These are phyloP conservation scores for Ormosia emarginata DNA, from an alignment of 306 rosid species.

Conservation along the genomic window DNA sequence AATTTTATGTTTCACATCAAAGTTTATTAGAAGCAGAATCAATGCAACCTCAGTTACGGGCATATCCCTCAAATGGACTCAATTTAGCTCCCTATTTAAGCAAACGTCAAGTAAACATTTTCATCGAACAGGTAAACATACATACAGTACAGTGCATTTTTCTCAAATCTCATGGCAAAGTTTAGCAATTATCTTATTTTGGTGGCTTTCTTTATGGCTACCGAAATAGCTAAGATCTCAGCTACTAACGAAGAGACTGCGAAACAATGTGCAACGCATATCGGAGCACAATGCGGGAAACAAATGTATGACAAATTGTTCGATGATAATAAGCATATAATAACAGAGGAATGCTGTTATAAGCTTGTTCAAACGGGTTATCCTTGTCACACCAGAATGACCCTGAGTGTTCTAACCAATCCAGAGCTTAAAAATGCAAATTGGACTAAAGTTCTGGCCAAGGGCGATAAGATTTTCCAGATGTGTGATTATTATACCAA, in stretches of 20 bases:
- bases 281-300: not conserved
- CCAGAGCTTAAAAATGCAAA: not conserved
- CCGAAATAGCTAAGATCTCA: not conserved
- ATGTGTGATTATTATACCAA: not conserved
- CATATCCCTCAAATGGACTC: not conserved
- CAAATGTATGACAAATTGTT: not conserved
- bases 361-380: constrained; percentile 24
- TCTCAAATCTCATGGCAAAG: not conserved
- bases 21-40: not conserved
- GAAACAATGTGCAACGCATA: not conserved
- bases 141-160: not conserved
- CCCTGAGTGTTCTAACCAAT: not conserved
- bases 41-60: not conserved
- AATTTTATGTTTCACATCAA: not conserved
- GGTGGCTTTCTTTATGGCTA: not conserved
- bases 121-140: not conserved
- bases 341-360: constrained; percentile 1
- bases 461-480: not conserved
- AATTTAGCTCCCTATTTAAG: not conserved
- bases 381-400: not conserved
- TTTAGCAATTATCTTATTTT: not conserved
- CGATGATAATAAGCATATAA: too few relatives aligned
- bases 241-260: not conserved
- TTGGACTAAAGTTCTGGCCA: not conserved
- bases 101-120: not conserved